Percentiles rank a stretch among this genome's conserved stretches.
phyloP scores from a whole-genome alignment of 176 grass and related monocot genomes.

The Rhipidocladum racemiflorum region DNA sequence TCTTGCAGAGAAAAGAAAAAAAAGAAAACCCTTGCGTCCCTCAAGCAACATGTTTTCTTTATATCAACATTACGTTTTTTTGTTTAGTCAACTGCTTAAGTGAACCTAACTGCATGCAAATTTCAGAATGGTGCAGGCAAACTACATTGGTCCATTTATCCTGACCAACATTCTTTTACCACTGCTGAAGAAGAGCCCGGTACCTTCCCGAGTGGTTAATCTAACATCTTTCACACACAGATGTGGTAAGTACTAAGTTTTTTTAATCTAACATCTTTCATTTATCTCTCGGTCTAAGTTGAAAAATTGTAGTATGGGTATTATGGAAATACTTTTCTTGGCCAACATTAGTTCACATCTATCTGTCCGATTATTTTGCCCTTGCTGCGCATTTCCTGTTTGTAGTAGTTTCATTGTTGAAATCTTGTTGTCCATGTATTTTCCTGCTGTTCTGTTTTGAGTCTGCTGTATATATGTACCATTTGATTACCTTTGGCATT shows the following conservation, averaged over 20 bases:
- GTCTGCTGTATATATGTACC: neutral
- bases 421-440: neutral
- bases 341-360: neutral
- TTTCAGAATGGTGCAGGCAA: conserved; percentile 82
- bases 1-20: neutral
- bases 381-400: neutral
- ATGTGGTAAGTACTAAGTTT: conserved; percentile 54
- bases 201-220: conserved; percentile 73
- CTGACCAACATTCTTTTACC: conserved; percentile 74
- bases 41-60: conserved; percentile 8
- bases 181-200: conserved; percentile 69
- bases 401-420: neutral
- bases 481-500: neutral
- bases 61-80: conserved; percentile 1
- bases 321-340: neutral
- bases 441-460: neutral
- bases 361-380: neutral
- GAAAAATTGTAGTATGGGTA: neutral
- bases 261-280: neutral
- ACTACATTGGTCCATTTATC: conserved; percentile 83
- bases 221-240: conserved; percentile 95
- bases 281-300: neutral
- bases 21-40: neutral
- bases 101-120: conserved; percentile 8
- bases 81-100: neutral